Evolutionary conservation across 805 yeast genomes (phyloP).

Genomic region (Brettanomyces bruxellensis): DNA sequence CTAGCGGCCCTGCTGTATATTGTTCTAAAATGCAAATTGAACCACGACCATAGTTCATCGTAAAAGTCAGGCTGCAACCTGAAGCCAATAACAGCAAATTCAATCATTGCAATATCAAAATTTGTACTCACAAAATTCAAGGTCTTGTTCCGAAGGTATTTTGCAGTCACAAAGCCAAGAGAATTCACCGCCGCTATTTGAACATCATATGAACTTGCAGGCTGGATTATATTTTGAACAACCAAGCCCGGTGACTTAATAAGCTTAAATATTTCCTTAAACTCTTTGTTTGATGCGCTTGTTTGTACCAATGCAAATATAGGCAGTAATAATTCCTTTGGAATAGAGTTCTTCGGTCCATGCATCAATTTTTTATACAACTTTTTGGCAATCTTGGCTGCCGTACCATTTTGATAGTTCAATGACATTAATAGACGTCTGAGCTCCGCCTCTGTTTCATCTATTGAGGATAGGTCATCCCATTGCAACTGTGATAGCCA

Average conservation of each 20-base stretch:
- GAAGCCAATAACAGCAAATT: slow-evolving; percentile 49
- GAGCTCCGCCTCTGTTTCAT: slow-evolving; percentile 31
- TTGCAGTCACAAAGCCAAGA: slow-evolving; percentile 39
- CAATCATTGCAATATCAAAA: slow-evolving; percentile 46
- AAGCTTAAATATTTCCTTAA: slow-evolving; percentile 49
- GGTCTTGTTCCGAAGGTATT: slow-evolving; percentile 40
- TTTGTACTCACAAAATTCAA: slow-evolving; percentile 50
- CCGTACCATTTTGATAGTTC: slow-evolving; percentile 20
- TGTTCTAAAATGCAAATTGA: slow-evolving; percentile 36
- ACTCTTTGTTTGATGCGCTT: slow-evolving; percentile 34
- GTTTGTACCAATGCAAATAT: slow-evolving; percentile 25
- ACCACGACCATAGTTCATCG: slow-evolving; percentile 48
- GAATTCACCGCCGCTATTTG: slow-evolving; percentile 50
- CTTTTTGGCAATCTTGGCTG: slow-evolving; percentile 27
- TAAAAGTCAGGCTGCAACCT: slow-evolving; percentile 26
- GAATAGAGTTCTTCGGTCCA: slow-evolving; percentile 44
- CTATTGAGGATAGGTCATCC: slow-evolving; percentile 22
- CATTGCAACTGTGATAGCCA: slow-evolving; percentile 28
- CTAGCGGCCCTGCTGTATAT: slow-evolving; percentile 43
- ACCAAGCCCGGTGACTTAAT: slow-evolving; percentile 42
- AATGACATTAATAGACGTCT: slow-evolving; percentile 36
- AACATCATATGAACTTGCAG: slow-evolving; percentile 24
- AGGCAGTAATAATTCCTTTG: slow-evolving; percentile 40
- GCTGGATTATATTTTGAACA: slow-evolving; percentile 25
- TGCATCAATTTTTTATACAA: slow-evolving; percentile 41